Evolutionary conservation across 108 stramenopile species (phyloP), one percentile per base, ranked within the genome.

Genomic region (Discostella pseudostelligera): DNA sequence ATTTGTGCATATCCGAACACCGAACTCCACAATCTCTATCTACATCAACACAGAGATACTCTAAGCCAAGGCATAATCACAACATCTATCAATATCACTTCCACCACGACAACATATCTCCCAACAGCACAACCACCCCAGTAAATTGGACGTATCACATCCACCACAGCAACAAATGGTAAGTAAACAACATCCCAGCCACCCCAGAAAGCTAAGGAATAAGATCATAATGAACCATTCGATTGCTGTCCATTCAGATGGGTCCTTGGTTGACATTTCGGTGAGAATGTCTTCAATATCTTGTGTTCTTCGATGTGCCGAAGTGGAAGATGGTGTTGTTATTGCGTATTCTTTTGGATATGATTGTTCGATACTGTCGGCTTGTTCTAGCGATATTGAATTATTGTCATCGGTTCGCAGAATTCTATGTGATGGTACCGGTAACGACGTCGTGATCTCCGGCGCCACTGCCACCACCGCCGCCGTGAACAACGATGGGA

Each of bases 71-170:
- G 35, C 62, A 54, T 78, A 70, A 44, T 78, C 69, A 16, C 76
- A 70, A 59, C 69, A 78, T 16, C 14, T 29, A 62, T 70, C 70
- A 6, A 71, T 32, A 20, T 78, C 76, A 11, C 60, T 28, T 10
- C 77, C 70, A 51, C 56, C 70, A 44, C 76, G 36, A 37, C 76
- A 78, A 36, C 69, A 78, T 12, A 71, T 49, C 45, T 78, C 70
- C 54, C 60, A 78, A 22, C 39, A 60, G 16, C 69, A 67, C 12
- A 70, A 48, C 59, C 64, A 70, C 17, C 69, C 59, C 35, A 78
- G 8, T 9, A 71, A 11, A 49, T 65, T 67, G 24, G 66, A 57
- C 8, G 42, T 8, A 13, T 29, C 17, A 37, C 62, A 47, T 5
- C 74, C 67, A 20, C 74, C 75, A 43, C 76, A 78, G 53, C 76